phyloP scores from a whole-genome alignment of 495 filamentous ascomycete genomes.

The Aspergillus leporis region DNA sequence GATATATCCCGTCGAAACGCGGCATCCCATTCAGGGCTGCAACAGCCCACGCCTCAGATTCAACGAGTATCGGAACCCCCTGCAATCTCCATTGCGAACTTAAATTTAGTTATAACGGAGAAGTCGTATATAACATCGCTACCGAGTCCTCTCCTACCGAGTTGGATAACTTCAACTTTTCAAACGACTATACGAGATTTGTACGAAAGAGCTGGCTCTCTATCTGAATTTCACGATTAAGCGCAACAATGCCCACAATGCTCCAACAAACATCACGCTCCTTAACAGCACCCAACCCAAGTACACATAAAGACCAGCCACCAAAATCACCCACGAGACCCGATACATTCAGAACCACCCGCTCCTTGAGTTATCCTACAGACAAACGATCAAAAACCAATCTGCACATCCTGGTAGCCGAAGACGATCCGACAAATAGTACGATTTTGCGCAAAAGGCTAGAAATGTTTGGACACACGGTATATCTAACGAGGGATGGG shows the following conservation, averaged over 20 bases:
- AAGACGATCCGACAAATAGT: background rate
- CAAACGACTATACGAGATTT: background rate
- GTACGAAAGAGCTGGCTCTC: background rate
- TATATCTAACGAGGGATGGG: background rate
- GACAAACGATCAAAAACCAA: conserved; percentile 1
- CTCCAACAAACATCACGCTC: background rate
- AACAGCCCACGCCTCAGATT: background rate
- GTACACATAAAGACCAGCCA: background rate
- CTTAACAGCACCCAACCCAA: background rate
- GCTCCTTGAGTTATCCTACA: background rate
- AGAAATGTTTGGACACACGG: conserved; percentile 1
- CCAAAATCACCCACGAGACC: background rate
- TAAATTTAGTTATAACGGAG: background rate
- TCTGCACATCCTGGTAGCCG: conserved; percentile 2
- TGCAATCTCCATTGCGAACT: background rate
- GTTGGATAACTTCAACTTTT: background rate
- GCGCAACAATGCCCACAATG: background rate
- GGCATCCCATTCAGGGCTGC: background rate
- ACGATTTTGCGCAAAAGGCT: background rate
- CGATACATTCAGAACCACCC: background rate
- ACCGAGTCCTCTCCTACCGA: background rate
- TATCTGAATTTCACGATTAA: background rate
- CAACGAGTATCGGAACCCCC: background rate
- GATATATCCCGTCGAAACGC: conserved; percentile 1
- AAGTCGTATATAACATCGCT: background rate